phyloP scores from a whole-genome alignment of 352 stramenopile species.

The Globisporangium canariense region DNA sequence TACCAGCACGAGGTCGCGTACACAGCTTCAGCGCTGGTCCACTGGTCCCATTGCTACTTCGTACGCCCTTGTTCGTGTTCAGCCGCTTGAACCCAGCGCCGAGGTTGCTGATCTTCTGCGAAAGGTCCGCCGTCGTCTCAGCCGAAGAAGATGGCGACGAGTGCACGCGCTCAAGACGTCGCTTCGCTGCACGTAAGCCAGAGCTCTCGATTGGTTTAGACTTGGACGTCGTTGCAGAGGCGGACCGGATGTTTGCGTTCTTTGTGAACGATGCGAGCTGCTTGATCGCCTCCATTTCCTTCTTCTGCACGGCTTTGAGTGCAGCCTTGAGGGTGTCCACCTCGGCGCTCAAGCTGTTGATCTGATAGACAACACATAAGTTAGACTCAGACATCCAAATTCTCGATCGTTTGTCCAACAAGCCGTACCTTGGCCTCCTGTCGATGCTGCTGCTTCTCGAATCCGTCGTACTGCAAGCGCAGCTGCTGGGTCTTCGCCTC shows the following conservation, averaged over 20 bases:
- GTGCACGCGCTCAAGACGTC: conserved; percentile 6
- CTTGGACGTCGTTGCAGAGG: background rate
- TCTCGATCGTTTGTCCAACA: background rate
- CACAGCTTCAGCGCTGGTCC: background rate
- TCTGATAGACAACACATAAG: conserved; percentile 22
- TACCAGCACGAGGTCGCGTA: conserved; percentile 23
- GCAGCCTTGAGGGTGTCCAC: conserved; percentile 38
- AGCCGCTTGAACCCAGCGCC: conserved; percentile 2
- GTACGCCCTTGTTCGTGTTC: background rate
- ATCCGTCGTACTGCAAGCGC: conserved; percentile 19
- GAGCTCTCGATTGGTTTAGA: background rate
- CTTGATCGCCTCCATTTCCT: conserved; percentile 45
- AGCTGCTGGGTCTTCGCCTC: conserved; percentile 37
- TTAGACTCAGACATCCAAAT: background rate
- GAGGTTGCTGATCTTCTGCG: background rate
- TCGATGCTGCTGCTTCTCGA: conserved; percentile 38
- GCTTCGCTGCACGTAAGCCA: background rate
- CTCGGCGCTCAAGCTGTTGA: conserved; percentile 44
- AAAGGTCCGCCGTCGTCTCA: background rate
- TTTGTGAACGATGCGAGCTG: conserved; percentile 32
- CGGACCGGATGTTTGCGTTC: conserved; percentile 1
- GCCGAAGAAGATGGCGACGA: background rate
- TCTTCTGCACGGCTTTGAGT: conserved; percentile 28
- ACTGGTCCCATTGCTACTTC: background rate
- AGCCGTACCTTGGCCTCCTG: conserved; percentile 43